Base-by-base conservation (phyloP, 2,329 filamentous ascomycete genomes). In the Aspergillus fructus region DNA sequence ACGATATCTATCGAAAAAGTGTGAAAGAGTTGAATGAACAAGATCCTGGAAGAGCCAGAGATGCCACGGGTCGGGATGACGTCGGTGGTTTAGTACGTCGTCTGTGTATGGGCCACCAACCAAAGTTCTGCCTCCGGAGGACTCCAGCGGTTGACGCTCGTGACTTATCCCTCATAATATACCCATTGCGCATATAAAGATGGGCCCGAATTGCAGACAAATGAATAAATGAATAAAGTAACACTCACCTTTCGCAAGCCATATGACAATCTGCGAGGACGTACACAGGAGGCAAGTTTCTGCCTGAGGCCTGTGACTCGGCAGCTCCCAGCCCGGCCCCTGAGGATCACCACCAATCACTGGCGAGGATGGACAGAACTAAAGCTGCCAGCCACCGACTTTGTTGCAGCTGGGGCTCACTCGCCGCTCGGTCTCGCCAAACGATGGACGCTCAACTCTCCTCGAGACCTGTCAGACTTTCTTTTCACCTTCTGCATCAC, bases 301-400 rank as follows among this genome's bases (percentile, higher is more conserved):
- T 37, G 56, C 56, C 51, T 59, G 42, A 54, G 56, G 56, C 52
- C 12, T 37, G 11, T 23, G 23, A 41, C 34, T 19, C 53, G 23
- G 42, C 49, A 23, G 17, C 15, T 8, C 17, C 21, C 11, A 8
- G n/a, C 60, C 60, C 59, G 61, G 27, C 53, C 59, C 60, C 60
- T 62, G 61, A 59, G 45, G 17, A 58, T 49, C 47, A 47, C 41
- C 53, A 43, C 52, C 48, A 60, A 63, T 61, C 53, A 64, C 46
- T 46, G 47, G 42, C 24, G 41, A 56, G 54, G 27, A 42, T 27
- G 30, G 21, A 24, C 23, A n/a, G 17, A 48, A 49, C 48, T 56
- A 49, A 43, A 52, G 27, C 40, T 42, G 24, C 64, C 64, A 67
- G 65, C 65, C 65, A 66, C 65, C 63, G 54, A 63, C 49, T 64